phyloP scores from a whole-genome alignment of 2,329 filamentous ascomycete species.

The Aspergillus puulaauensis region DNA sequence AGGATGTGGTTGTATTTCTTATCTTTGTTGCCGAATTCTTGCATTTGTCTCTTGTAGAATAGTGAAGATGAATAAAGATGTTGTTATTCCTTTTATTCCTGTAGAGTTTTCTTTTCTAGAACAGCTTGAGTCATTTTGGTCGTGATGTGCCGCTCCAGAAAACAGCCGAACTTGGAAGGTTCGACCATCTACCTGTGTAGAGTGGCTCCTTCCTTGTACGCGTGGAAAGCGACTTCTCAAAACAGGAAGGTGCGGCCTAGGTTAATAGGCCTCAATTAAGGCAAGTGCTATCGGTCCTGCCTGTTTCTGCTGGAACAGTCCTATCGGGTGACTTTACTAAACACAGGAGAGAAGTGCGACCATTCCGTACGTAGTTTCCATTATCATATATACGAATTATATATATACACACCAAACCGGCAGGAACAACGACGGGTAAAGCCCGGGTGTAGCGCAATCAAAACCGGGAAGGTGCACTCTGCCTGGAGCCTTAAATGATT shows the following conservation, averaged over 20 bases:
- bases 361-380: neutral
- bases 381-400: neutral
- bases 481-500: no score
- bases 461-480: neutral
- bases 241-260: neutral
- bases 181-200: no score
- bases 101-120: neutral
- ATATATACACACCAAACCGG: neutral
- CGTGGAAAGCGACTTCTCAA: neutral
- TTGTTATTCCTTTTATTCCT: constrained; percentile 4
- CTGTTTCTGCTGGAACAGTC: no score
- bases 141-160: neutral
- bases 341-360: neutral
- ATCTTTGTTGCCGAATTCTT: constrained; percentile 16
- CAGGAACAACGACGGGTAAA: neutral
- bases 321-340: neutral
- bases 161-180: neutral
- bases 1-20: constrained; percentile 11
- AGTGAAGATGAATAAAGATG: constrained; percentile 20
- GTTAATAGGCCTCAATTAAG: no score
- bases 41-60: constrained; percentile 24
- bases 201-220: neutral
- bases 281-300: no score
- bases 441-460: neutral
- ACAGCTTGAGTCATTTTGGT: neutral